These are phyloP conservation scores for Aciculosporium take DNA, from an alignment of 2,329 filamentous ascomycete genomes.

Conservation along the genomic window DNA sequence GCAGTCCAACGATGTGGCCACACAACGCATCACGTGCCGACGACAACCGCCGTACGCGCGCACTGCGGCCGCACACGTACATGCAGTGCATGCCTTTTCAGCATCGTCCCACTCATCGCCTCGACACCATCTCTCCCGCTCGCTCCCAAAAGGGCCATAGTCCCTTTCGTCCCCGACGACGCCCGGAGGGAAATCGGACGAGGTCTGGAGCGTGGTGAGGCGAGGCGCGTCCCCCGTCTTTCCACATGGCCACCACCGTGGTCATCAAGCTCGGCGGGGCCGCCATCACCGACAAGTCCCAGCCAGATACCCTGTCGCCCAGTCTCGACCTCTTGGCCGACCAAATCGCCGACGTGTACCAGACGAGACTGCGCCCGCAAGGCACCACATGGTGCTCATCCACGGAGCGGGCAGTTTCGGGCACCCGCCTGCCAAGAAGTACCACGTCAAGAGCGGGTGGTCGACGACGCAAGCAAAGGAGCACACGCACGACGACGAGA, in stretches of 20 bases:
- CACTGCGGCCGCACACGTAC: too few relatives aligned
- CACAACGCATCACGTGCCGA: too few relatives aligned
- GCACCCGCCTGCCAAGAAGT: slow-evolving; percentile 1
- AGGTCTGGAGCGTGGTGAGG: too few relatives aligned
- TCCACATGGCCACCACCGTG: neutral
- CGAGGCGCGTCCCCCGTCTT: neutral
- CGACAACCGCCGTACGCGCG: too few relatives aligned
- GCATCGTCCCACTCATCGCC: too few relatives aligned
- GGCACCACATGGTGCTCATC: neutral
- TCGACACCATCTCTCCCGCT: too few relatives aligned
- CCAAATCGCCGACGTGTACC: neutral
- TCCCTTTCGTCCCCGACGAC: too few relatives aligned
- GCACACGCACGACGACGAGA: neutral
- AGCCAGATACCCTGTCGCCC: neutral
- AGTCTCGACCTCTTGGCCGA: neutral
- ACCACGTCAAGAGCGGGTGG: slow-evolving; percentile 2
- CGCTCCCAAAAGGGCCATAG: too few relatives aligned
- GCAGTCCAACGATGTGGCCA: too few relatives aligned
- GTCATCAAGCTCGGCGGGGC: slow-evolving; percentile 4
- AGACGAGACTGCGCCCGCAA: neutral
- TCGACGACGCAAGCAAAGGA: neutral
- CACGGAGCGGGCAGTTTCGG: slow-evolving; percentile 5
- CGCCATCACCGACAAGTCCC: slow-evolving; percentile 4
- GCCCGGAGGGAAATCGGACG: too few relatives aligned
- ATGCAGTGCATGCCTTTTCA: too few relatives aligned